Evolutionary conservation across 192 early-diverging fungal species (phyloP), one percentile per base, ranked within the genome.

Genomic region (Mortierella hygrophila): DNA sequence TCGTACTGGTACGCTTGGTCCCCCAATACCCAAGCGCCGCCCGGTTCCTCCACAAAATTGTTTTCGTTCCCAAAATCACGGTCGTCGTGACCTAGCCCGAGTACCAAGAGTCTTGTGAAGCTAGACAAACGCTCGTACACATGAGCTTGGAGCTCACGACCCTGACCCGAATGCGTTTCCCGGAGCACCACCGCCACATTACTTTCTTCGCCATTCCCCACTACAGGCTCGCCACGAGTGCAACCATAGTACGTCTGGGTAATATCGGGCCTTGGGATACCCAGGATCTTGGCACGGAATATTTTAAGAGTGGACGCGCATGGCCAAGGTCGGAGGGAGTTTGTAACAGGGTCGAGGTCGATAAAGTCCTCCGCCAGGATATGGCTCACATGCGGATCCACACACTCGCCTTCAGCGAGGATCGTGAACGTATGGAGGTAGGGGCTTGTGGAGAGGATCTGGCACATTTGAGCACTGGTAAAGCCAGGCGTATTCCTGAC

Each of bases 81-180:
- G 6, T 57, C 55, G 23, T 57, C 55, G 6, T 57, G 55, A n/a
- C 55, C 55, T 23, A 57, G 8, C 4, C 23, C 55, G 7, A 57
- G 55, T 8, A n/a, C 55, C 55, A 29, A 4, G 8, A 57, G 55
- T 9, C 60, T 60, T 32, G 60, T 44, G 21, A 76, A 65, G 1
- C 75, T 55, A 32, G 57, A 54, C 4, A 76, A 40, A 76, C 75
- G 75, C 40, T 76, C 57, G 35, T 76, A 76, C 55, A 76, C 55
- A 42, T 13, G 57, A 21, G 16, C 8, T 57, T 76, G 75, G 7
- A 44, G 3, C 20, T 76, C 60, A 6, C 55, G 55, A n/a, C 55
- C 55, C 7, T 57, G 55, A 9, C 55, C 55, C 21, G n/a, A 23
- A 57, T 29, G 7, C 21, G 21, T 41, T n/a, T 38, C 37, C 8